Base-by-base conservation (phyloP, 225 moss, liverwort and hornwort species). In the Physcomitrium patens region DNA sequence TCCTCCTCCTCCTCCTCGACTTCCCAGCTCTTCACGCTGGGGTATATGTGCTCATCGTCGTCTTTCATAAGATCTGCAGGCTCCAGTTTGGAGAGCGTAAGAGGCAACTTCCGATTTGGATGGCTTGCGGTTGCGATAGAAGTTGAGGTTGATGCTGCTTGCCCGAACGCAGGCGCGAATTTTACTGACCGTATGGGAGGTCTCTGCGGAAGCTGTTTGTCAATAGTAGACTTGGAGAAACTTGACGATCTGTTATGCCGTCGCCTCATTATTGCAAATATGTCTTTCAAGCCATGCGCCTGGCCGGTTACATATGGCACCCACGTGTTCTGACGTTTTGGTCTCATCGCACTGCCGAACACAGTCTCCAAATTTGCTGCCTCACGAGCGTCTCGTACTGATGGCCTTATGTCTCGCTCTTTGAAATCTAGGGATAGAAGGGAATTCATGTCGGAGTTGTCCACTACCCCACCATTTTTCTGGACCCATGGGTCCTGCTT, bases 11-110 rank as follows among this genome's bases (percentile, higher is more conserved):
- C 88, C 26, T 85, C 88, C n/a, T 56, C 67, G 14, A 89, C 81
- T 55, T 83, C 89, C 89, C 89, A 89, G 79, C 89, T 89, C 73
- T 81, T 79, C 67, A 86, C 85, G 74, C 85, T 86, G 1, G 89
- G 89, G 49, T 65, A 83, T 6, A 89, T 86, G 23, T 74, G 76
- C 49, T 89, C 89, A 64, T 89, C 89, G 1, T 89, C 86, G 64
- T 89, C 85, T 68, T 68, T 74, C 31, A 37, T 18, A 1, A 31
- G 23, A 12, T 63, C 63, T 7, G 43, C 23, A 7, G 53, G 0
- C 9, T 37, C 47, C 12, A 69, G 50, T 3, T 71, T 56, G 1
- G 84, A 71, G 11, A 84, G 77, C 3, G 60, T 73, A 26, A 80
- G 17, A 1, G 70, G 31, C 31, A 37, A 43, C 8, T 47, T 69